Evolutionary conservation across 768 basidiomycete genomes (phyloP).

Genomic region (Leccinum boreale): DNA sequence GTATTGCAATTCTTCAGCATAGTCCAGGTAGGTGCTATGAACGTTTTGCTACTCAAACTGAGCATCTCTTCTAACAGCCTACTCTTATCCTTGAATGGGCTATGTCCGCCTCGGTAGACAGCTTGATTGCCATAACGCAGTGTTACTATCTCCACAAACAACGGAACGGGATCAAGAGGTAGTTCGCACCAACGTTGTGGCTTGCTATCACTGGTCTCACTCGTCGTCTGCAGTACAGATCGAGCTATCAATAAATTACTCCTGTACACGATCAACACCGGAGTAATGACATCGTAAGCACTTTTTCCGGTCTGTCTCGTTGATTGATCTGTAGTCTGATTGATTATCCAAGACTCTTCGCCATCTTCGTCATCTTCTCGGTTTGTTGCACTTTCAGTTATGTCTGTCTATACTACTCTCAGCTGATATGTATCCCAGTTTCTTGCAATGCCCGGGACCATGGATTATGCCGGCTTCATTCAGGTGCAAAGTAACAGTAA

Average conservation of each 20-base stretch:
- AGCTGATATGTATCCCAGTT: neutral
- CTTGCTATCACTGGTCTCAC: neutral
- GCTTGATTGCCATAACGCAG: neutral
- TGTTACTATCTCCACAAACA: neutral
- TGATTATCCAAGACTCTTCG: neutral
- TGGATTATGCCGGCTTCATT: neutral
- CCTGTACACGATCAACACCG: slow-evolving; percentile 13
- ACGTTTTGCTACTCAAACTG: neutral
- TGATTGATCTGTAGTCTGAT: neutral
- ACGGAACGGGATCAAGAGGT: neutral
- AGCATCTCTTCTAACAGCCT: neutral
- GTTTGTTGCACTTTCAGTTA: neutral
- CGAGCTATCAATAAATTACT: slow-evolving; percentile 14
- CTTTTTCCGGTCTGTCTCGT: too few relatives aligned
- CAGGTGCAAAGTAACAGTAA: neutral
- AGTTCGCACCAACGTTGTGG: neutral
- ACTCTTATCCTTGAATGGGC: neutral
- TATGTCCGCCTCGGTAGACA: neutral
- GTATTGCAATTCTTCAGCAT: neutral
- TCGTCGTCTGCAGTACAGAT: slow-evolving; percentile 10
- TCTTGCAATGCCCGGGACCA: neutral
- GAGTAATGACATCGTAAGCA: neutral
- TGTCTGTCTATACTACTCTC: neutral
- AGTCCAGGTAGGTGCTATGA: neutral
- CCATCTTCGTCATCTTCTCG: neutral